phyloP scores from a whole-genome alignment of 345 rosid species.

The Arabis alpina region DNA sequence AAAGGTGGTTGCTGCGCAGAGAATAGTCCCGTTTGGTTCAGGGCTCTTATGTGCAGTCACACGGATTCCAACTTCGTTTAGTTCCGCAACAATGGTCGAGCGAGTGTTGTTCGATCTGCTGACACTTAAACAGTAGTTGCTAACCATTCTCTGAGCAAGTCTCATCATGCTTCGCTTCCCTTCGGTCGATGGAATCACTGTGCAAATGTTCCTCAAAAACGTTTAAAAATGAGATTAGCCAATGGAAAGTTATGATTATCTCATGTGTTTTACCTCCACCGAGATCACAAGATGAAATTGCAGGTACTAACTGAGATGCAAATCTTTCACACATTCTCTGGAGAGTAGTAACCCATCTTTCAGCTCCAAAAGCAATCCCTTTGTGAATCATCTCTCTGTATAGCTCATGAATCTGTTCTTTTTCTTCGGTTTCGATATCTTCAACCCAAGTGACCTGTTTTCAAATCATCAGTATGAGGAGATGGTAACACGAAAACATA shows the following conservation, averaged over 20 bases:
- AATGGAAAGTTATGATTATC: no score
- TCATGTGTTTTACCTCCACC: slow-evolving; percentile 65
- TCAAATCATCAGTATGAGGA: neutral
- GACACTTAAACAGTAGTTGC: slow-evolving; percentile 76
- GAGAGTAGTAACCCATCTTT: slow-evolving; percentile 75
- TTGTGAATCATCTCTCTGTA: slow-evolving; percentile 67
- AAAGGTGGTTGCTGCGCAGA: slow-evolving; percentile 90
- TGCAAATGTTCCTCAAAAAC: neutral
- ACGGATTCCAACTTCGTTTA: slow-evolving; percentile 74
- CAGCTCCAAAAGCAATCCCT: slow-evolving; percentile 91
- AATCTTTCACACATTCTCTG: slow-evolving; percentile 88
- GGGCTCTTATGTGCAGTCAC: slow-evolving; percentile 78
- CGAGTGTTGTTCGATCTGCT: slow-evolving; percentile 74
- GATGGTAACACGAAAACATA: slow-evolving; percentile 16
- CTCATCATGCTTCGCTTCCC: slow-evolving; percentile 98
- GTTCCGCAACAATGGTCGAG: slow-evolving; percentile 69
- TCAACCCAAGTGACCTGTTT: slow-evolving; percentile 93
- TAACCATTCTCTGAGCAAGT: slow-evolving; percentile 92
- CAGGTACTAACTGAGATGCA: slow-evolving; percentile 73
- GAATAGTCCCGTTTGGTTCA: slow-evolving; percentile 83
- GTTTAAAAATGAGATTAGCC: neutral
- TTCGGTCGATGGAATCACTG: slow-evolving; percentile 82
- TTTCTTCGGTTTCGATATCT: slow-evolving; percentile 84
- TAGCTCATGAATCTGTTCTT: slow-evolving; percentile 55
- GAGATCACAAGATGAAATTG: slow-evolving; percentile 66